Percentiles rank a stretch among this genome's conserved stretches.
These are phyloP conservation scores for Lactifluus hygrophoroides DNA, from an alignment of 768 basidiomycete genomes.

Conservation along the genomic window DNA sequence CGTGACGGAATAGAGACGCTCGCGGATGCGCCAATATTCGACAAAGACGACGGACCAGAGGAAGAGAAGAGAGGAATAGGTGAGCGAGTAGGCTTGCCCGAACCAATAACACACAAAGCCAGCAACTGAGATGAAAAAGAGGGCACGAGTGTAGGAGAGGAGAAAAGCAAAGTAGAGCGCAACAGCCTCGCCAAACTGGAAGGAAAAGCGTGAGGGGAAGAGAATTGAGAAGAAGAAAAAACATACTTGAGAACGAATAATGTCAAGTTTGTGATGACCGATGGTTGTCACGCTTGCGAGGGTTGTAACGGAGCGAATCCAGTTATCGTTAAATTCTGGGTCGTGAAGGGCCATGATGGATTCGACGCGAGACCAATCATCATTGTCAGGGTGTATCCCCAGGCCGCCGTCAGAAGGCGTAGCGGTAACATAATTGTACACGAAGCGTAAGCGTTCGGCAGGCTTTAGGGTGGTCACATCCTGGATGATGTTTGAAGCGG, in stretches of 20 bases:
- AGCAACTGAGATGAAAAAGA: conserved; percentile 65
- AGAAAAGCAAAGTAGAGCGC: conserved; percentile 90
- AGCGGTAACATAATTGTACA: conserved; percentile 63
- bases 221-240: conserved; percentile 10
- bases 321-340: conserved; percentile 65
- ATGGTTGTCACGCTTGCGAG: conserved; percentile 35
- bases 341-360: conserved; percentile 82
- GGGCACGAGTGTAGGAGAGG: conserved; percentile 69
- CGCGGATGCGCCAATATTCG: conserved; percentile 86
- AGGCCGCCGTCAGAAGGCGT: conserved; percentile 72
- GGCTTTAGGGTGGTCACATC: conserved; percentile 42
- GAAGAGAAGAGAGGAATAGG: conserved; percentile 69
- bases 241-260: conserved; percentile 63
- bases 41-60: conserved; percentile 83
- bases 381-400: conserved; percentile 63
- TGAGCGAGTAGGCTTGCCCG: conserved; percentile 61
- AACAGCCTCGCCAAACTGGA: conserved; percentile 71
- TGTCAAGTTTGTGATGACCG: conserved; percentile 54
- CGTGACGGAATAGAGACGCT: conserved; percentile 72
- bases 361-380: conserved; percentile 74
- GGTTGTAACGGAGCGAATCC: conserved; percentile 69
- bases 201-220: background rate
- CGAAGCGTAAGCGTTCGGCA: conserved; percentile 74
- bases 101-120: conserved; percentile 66
- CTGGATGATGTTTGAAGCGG: conserved; percentile 32